A percentile compares a stretch with the other conserved stretches of the same genome.
phyloP scores from a whole-genome alignment of 768 basidiomycete genomes.

The Pleurotus giganteus region DNA sequence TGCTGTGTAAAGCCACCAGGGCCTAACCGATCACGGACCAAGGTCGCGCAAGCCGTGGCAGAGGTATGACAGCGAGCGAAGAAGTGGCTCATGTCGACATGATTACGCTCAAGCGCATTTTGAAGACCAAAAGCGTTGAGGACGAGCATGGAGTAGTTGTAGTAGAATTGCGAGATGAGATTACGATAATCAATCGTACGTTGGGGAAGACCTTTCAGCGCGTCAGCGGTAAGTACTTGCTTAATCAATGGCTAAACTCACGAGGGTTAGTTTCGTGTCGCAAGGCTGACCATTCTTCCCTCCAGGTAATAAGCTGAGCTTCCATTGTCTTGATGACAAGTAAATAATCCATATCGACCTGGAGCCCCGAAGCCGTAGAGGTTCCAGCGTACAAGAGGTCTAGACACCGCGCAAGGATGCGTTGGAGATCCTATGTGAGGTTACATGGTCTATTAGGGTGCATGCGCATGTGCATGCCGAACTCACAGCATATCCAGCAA shows the following conservation, averaged over 20 bases:
- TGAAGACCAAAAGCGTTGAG: slow-evolving; percentile 96
- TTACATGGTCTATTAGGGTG: background rate
- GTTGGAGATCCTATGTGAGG: slow-evolving; percentile 70
- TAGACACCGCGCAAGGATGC: slow-evolving; percentile 82
- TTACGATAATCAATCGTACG: slow-evolving; percentile 40
- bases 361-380: slow-evolving; percentile 76
- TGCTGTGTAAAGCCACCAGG: slow-evolving; percentile 78
- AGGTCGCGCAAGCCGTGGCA: slow-evolving; percentile 64
- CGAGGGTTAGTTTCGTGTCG: slow-evolving; percentile 12
- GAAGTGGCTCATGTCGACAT: slow-evolving; percentile 78
- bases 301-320: slow-evolving; percentile 63
- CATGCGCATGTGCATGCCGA: slow-evolving; percentile 1
- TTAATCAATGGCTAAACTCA: background rate
- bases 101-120: slow-evolving; percentile 82
- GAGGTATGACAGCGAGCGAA: slow-evolving; percentile 75
- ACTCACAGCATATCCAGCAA: slow-evolving; percentile 79
- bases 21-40: slow-evolving; percentile 78
- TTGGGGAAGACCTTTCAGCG: slow-evolving; percentile 23
- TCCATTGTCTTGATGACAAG: slow-evolving; percentile 83
- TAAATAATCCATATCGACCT: slow-evolving; percentile 82
- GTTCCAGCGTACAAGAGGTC: slow-evolving; percentile 89
- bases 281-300: slow-evolving; percentile 50
- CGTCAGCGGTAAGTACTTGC: slow-evolving; percentile 2
- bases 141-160: slow-evolving; percentile 82
- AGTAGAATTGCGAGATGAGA: slow-evolving; percentile 69